Percentiles rank a stretch among this genome's conserved stretches.
phyloP scores from a whole-genome alignment of 208 protist genomes.

The Trypanosoma theileri region DNA sequence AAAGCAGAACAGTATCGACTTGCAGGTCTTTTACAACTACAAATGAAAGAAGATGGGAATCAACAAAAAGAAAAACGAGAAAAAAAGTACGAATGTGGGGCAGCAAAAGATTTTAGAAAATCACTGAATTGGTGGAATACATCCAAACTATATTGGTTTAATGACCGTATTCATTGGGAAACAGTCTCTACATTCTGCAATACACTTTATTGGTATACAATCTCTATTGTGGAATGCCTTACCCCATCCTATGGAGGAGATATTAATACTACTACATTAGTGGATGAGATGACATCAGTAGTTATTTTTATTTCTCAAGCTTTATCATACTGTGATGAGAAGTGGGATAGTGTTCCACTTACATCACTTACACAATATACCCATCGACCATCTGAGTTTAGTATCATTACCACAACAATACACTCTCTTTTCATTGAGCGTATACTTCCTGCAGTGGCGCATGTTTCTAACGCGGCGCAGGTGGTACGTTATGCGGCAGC shows the following conservation, averaged over 20 bases:
- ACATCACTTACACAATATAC: neutral
- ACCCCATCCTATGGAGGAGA: neutral
- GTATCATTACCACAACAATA: neutral
- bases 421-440: neutral
- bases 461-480: neutral
- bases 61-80: neutral
- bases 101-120: constrained; percentile 17
- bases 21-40: constrained; percentile 17
- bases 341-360: neutral
- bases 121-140: constrained; percentile 14
- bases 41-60: neutral
- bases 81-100: constrained; percentile 1
- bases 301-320: constrained; percentile 7
- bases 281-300: neutral
- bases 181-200: constrained; percentile 9
- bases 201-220: neutral
- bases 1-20: constrained; percentile 35
- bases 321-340: constrained; percentile 7
- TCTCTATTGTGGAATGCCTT: neutral
- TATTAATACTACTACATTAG: neutral
- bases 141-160: constrained; percentile 24
- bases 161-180: constrained; percentile 4
- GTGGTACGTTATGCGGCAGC: constrained; percentile 2
- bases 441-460: neutral
- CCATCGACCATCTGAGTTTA: constrained; percentile 1